These are phyloP conservation scores for Sarcodon aspratus DNA, from an alignment of 768 basidiomycete genomes.

Conservation along the genomic window DNA sequence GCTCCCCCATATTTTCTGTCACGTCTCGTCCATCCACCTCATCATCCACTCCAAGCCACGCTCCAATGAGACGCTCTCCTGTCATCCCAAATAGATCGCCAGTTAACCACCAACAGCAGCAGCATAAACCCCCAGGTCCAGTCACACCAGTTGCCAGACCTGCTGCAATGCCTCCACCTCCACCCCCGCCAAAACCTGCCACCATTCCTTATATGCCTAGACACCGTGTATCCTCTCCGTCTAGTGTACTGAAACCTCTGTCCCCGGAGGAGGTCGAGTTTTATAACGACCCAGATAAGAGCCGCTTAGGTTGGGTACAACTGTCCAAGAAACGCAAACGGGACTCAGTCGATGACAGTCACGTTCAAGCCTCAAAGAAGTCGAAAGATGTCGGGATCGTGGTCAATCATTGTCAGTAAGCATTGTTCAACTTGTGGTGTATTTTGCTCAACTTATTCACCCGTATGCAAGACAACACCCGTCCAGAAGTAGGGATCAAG, in stretches of 20 bases:
- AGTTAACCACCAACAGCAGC: conserved; percentile 7
- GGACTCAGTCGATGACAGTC: conserved; percentile 23
- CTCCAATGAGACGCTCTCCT: conserved; percentile 1
- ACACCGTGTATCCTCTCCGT: conserved; percentile 47
- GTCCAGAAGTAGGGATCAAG: conserved; percentile 83
- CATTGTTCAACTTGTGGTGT: not conserved
- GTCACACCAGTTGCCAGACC: not conserved
- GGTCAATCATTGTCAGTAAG: conserved; percentile 61
- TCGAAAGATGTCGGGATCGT: conserved; percentile 66
- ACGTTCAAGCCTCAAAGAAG: conserved; percentile 28
- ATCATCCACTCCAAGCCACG: conserved; percentile 7
- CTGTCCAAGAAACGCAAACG: conserved; percentile 33
- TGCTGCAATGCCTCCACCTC: conserved; percentile 6
- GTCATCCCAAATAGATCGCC: not conserved
- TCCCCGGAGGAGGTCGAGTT: conserved; percentile 48
- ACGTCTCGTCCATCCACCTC: conserved; percentile 10
- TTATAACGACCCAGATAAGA: conserved; percentile 16
- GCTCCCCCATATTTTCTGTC: conserved; percentile 5
- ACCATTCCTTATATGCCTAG: conserved; percentile 53
- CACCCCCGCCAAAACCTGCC: conserved; percentile 9
- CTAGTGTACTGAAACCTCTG: conserved; percentile 54
- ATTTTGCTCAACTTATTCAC: conserved; percentile 2
- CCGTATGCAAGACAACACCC: conserved; percentile 64
- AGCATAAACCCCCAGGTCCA: no score
- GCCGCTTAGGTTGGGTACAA: not conserved